A percentile compares a stretch with the other conserved stretches of the same genome.
These are phyloP conservation scores for Penicillium occitanis DNA, from an alignment of 2,329 filamentous ascomycete genomes.

Conservation along the genomic window DNA sequence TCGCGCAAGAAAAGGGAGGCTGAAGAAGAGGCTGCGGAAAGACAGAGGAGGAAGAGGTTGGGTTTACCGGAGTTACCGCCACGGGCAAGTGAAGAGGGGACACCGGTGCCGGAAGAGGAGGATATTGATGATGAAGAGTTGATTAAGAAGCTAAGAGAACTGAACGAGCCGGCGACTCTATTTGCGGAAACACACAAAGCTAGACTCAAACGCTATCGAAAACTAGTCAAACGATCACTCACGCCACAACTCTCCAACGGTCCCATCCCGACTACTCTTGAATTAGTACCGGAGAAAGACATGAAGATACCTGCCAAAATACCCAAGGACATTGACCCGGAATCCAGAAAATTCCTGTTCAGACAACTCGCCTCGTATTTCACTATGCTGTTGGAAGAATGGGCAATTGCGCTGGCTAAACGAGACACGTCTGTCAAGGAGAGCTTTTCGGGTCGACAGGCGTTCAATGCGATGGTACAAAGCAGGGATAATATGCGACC, in stretches of 20 bases:
- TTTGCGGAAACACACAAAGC: constrained; percentile 79
- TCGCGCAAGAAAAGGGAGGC: constrained; percentile 68
- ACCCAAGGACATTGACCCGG: constrained; percentile 56
- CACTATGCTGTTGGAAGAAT: constrained; percentile 89
- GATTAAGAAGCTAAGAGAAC: constrained; percentile 62
- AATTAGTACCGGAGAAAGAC: constrained; percentile 76
- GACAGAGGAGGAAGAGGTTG: constrained; percentile 68
- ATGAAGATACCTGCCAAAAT: constrained; percentile 75
- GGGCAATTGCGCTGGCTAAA: constrained; percentile 71
- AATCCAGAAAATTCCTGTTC: constrained; percentile 70
- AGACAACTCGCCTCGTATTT: constrained; percentile 93
- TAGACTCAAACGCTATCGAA: constrained; percentile 69
- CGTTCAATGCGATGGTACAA: constrained; percentile 80
- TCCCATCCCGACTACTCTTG: constrained; percentile 82
- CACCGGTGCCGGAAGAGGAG: constrained; percentile 46
- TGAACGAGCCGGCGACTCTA: constrained; percentile 71
- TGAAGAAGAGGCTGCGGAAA: constrained; percentile 71
- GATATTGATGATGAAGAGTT: constrained; percentile 73
- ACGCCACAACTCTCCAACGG: constrained; percentile 59
- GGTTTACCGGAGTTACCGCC: constrained; percentile 72
- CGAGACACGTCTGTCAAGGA: constrained; percentile 60
- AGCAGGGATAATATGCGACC: constrained; percentile 85
- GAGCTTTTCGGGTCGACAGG: constrained; percentile 76
- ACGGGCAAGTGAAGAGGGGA: constrained; percentile 26
- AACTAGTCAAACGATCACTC: constrained; percentile 51